Evolutionary conservation across 345 rosid genomes (phyloP).

Genomic region (Aquilaria yunnanensis): DNA sequence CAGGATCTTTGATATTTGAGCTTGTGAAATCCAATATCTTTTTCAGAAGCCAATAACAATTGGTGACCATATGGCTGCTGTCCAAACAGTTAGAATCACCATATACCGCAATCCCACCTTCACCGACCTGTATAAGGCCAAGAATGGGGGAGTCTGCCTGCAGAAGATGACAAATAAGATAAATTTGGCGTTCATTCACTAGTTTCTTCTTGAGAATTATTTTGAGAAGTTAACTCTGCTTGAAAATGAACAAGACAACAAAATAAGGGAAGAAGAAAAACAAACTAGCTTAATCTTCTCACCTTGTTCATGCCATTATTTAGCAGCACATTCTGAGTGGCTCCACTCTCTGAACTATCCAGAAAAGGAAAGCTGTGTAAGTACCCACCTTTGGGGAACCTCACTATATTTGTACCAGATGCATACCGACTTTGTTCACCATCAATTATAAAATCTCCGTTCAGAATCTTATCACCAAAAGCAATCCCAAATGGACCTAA

Average conservation of each 20-base stretch:
- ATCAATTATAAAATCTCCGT: constrained; percentile 84
- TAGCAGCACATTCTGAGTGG: constrained; percentile 70
- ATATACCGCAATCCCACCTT: constrained; percentile 82
- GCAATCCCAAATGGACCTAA: constrained; percentile 97
- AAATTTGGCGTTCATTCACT: background rate
- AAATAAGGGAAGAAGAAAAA: background rate
- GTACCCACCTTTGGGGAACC: constrained; percentile 89
- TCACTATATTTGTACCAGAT: constrained; percentile 88
- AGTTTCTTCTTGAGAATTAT: no score
- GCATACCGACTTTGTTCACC: constrained; percentile 99
- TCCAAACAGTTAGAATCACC: constrained; percentile 98
- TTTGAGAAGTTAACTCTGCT: no score
- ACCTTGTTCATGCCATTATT: constrained; percentile 58
- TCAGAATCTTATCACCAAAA: constrained; percentile 91
- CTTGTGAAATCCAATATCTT: constrained; percentile 83
- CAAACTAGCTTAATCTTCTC: constrained; percentile 6
- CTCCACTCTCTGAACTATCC: constrained; percentile 98
- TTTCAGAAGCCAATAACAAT: constrained; percentile 88
- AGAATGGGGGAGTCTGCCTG: constrained; percentile 91
- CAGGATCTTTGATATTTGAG: constrained; percentile 55
- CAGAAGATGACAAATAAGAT: constrained; percentile 11
- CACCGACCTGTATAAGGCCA: constrained; percentile 68
- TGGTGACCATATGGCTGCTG: constrained; percentile 98
- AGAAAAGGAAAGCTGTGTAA: constrained; percentile 80
- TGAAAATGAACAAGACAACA: no score